These are phyloP conservation scores for Dothistroma septosporum DNA, from an alignment of 2,329 filamentous ascomycete genomes.

Conservation along the genomic window DNA sequence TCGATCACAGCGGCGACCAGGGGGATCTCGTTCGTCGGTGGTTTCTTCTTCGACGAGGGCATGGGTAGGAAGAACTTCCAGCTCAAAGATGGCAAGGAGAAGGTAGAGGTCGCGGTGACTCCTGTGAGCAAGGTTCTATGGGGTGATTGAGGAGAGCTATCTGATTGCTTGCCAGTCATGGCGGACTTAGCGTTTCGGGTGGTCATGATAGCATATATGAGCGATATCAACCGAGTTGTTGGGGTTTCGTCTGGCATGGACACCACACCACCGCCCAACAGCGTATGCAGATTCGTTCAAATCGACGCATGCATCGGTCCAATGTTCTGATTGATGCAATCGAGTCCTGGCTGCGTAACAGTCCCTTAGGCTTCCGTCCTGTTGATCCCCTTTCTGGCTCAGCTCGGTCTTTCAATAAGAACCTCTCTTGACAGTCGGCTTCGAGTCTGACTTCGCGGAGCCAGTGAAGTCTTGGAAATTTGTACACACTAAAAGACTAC, in stretches of 20 bases:
- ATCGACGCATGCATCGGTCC: neutral
- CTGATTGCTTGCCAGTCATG: neutral
- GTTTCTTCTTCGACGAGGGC: constrained; percentile 26
- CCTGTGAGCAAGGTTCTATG: constrained; percentile 21
- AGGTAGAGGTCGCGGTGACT: constrained; percentile 18
- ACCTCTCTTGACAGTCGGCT: no score
- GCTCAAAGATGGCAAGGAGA: constrained; percentile 16
- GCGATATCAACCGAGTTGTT: neutral
- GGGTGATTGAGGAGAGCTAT: constrained; percentile 17
- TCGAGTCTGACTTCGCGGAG: neutral
- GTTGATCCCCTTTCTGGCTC: no score
- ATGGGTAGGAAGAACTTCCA: constrained; percentile 19
- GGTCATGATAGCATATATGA: neutral
- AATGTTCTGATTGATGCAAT: neutral
- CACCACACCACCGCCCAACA: neutral
- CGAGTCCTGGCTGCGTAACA: neutral
- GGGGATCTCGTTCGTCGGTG: constrained; percentile 20
- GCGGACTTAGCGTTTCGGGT: neutral
- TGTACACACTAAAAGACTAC: neutral
- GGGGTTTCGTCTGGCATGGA: neutral
- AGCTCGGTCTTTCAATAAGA: no score
- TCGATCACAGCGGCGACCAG: constrained; percentile 26
- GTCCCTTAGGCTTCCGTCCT: no score
- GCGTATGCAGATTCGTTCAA: neutral
- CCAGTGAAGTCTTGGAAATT: neutral